These are phyloP conservation scores for Jamesozyma gamospora DNA, from an alignment of 805 yeast species.

Conservation along the genomic window DNA sequence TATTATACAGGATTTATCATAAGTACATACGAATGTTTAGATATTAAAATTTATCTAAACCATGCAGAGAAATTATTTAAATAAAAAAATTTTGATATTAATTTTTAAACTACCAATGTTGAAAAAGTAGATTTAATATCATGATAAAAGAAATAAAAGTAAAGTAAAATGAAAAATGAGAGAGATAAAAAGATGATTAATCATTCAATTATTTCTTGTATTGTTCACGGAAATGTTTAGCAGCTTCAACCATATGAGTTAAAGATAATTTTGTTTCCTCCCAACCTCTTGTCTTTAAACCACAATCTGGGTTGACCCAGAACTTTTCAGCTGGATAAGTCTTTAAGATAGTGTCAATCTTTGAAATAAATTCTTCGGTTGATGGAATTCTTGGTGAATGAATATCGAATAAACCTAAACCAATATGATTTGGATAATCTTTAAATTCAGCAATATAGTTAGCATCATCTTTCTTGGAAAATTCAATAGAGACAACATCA, in stretches of 20 bases:
- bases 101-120: slow-evolving; percentile 18
- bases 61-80: background rate
- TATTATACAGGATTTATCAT: slow-evolving; percentile 12
- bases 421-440: slow-evolving; percentile 98
- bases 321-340: slow-evolving; percentile 96
- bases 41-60: slow-evolving; percentile 8
- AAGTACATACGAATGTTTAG: slow-evolving; percentile 5
- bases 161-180: no score
- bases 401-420: slow-evolving; percentile 97
- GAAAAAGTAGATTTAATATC: slow-evolving; percentile 5
- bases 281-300: slow-evolving; percentile 99
- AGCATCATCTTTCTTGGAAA: slow-evolving; percentile 99
- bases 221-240: slow-evolving; percentile 81
- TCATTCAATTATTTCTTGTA: slow-evolving; percentile 23
- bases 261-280: slow-evolving; percentile 90
- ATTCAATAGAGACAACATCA: slow-evolving; percentile 97
- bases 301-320: slow-evolving; percentile 99
- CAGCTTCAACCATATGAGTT: slow-evolving; percentile 98
- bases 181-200: slow-evolving; percentile 3
- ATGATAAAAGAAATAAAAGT: slow-evolving; percentile 1
- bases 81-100: background rate
- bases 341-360: slow-evolving; percentile 89
- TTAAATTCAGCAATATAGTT: slow-evolving; percentile 96
- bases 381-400: slow-evolving; percentile 99
- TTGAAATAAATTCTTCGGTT: slow-evolving; percentile 86